Conservation (phyloP, 768 basidiomycete genomes). For the Gymnopilus dilepis region DNA sequence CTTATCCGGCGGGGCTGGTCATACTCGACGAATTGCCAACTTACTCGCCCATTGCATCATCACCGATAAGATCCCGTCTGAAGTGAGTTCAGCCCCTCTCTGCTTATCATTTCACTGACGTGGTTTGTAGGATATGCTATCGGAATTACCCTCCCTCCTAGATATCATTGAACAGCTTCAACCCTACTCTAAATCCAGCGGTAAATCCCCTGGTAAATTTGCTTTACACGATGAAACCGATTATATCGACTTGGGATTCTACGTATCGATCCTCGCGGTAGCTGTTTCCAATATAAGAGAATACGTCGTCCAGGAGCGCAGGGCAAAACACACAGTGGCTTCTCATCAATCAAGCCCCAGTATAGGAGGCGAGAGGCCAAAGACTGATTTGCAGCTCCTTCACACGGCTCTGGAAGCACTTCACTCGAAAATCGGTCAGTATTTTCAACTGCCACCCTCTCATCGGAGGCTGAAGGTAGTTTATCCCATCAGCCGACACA, state of each 20-base stretch:
- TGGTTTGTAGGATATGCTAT: slow-evolving; percentile 43
- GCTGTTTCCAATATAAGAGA: slow-evolving; percentile 62
- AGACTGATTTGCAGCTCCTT: slow-evolving; percentile 55
- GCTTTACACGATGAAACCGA: slow-evolving; percentile 60
- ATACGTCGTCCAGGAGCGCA: slow-evolving; percentile 58
- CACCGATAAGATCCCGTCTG: slow-evolving; percentile 27
- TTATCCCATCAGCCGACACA: slow-evolving; percentile 57
- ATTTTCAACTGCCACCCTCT: background rate
- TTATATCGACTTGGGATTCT: slow-evolving; percentile 62
- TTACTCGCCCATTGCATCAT: slow-evolving; percentile 60
- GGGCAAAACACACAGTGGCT: slow-evolving; percentile 15
- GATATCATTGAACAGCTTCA: slow-evolving; percentile 56
- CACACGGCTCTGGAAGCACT: slow-evolving; percentile 52
- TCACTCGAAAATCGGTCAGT: slow-evolving; percentile 68
- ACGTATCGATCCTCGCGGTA: slow-evolving; percentile 60
- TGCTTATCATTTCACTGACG: slow-evolving; percentile 9
- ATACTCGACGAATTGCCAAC: slow-evolving; percentile 59
- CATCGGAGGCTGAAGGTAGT: background rate
- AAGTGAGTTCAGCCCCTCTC: slow-evolving; percentile 26
- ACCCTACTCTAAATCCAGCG: slow-evolving; percentile 35
- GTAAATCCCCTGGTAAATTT: slow-evolving; percentile 49
- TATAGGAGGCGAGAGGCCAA: slow-evolving; percentile 34
- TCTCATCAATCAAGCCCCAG: slow-evolving; percentile 22
- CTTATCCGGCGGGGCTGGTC: slow-evolving; percentile 55
- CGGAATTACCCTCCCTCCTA: slow-evolving; percentile 54